Conservation (phyloP, 805 yeast species). For the Saturnispora kantuleensis region DNA sequence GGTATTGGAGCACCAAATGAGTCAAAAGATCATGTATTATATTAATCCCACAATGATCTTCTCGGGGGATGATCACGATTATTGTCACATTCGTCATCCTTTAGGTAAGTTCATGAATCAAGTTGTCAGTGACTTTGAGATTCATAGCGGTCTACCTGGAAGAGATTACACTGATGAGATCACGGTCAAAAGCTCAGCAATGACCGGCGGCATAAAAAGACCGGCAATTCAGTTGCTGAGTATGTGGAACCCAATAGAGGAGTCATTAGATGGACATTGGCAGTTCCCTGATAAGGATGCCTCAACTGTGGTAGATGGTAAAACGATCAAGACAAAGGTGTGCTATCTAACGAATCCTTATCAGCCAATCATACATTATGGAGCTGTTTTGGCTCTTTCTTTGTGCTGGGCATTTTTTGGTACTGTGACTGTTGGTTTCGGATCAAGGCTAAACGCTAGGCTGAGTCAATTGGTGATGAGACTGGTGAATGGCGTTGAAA, state of each 20-base stretch:
- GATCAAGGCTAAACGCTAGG: slow-evolving; percentile 5
- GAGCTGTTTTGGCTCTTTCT: slow-evolving; percentile 8
- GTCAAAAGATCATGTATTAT: slow-evolving; percentile 46
- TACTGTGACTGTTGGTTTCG: slow-evolving; percentile 10
- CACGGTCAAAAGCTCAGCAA: slow-evolving; percentile 80
- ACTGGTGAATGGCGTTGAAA: not conserved
- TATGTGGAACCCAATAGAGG: slow-evolving; percentile 30
- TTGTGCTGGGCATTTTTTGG: slow-evolving; percentile 17
- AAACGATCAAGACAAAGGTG: slow-evolving; percentile 21
- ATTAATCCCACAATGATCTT: slow-evolving; percentile 63
- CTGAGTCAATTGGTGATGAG: not conserved
- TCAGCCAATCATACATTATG: slow-evolving; percentile 17
- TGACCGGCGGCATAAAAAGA: slow-evolving; percentile 80
- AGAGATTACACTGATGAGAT: slow-evolving; percentile 48
- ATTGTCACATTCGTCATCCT: slow-evolving; percentile 65
- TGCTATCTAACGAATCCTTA: slow-evolving; percentile 25
- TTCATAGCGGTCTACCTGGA: slow-evolving; percentile 13
- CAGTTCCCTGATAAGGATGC: slow-evolving; percentile 11
- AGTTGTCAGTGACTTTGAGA: slow-evolving; percentile 7
- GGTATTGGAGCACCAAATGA: slow-evolving; percentile 54
- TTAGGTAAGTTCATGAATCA: slow-evolving; percentile 12
- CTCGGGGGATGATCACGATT: slow-evolving; percentile 97
- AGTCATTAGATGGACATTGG: not conserved
- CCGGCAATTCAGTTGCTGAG: slow-evolving; percentile 87
- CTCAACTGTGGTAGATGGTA: slow-evolving; percentile 18